Percentiles rank a stretch among this genome's conserved stretches.
phyloP scores from a whole-genome alignment of 306 rosid genomes.

The Casuarina glauca region DNA sequence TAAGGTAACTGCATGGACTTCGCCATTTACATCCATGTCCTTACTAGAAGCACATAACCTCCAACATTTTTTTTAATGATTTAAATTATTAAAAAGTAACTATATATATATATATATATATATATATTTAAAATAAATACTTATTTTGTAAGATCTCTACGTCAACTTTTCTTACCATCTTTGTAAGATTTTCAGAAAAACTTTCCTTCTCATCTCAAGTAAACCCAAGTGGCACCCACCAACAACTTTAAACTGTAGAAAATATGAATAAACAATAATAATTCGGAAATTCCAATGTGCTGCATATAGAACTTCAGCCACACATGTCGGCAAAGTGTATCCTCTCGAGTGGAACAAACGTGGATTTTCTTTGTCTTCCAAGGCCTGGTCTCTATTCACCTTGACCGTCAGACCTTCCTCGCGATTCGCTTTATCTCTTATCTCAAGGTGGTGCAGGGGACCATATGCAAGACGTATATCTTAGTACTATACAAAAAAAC shows the following conservation, averaged over 20 bases:
- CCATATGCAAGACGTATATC: conserved; percentile 31
- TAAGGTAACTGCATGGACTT: conserved; percentile 39
- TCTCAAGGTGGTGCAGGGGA: conserved; percentile 31
- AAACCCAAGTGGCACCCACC: not conserved
- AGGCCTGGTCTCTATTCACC: conserved; percentile 5
- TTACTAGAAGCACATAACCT: not conserved
- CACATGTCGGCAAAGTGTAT: conserved; percentile 41
- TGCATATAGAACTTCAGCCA: conserved; percentile 26
- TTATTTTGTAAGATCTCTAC: no score
- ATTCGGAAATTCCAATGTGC: conserved; percentile 48
- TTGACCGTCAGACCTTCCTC: conserved; percentile 36
- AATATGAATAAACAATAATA: not conserved
- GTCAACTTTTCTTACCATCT: no score
- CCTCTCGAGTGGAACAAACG: conserved; percentile 29
- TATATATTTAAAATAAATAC: no score
- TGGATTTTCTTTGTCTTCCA: conserved; percentile 35
- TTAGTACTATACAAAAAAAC: conserved; percentile 11
- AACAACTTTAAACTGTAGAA: not conserved
- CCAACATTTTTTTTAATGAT: no score
- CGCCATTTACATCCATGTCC: conserved; percentile 39
- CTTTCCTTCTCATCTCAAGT: no score
- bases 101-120: no score
- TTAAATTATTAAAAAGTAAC: no score
- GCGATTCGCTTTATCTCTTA: conserved; percentile 37
- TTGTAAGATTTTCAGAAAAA: no score